A percentile compares a stretch with the other conserved stretches of the same genome.
Conservation (phyloP, 2,329 filamentous ascomycete species). For the Daldinia sp. region DNA sequence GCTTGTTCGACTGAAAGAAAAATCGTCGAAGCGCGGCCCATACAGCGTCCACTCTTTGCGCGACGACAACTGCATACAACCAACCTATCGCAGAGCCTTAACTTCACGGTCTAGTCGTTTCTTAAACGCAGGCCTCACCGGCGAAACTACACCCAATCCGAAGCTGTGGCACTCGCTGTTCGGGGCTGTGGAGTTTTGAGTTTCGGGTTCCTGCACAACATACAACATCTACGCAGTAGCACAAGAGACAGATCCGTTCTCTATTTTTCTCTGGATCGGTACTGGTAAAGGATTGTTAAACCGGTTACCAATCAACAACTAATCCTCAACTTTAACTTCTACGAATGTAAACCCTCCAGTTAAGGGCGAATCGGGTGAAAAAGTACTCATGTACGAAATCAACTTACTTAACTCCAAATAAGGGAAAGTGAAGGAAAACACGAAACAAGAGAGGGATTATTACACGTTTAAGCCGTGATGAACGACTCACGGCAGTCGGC, state of each 20-base stretch:
- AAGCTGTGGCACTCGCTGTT: conserved; percentile 29
- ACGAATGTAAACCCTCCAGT: conserved; percentile 18
- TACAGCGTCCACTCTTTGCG: conserved; percentile 31
- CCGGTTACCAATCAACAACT: conserved; percentile 18
- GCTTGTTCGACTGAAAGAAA: conserved; percentile 14
- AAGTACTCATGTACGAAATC: conserved; percentile 39
- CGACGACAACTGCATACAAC: conserved; percentile 25
- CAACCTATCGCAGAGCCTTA: conserved; percentile 36
- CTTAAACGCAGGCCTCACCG: conserved; percentile 28
- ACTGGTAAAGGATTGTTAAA: conserved; percentile 1
- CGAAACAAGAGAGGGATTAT: conserved; percentile 23
- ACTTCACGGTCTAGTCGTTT: conserved; percentile 18
- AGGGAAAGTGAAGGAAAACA: conserved; percentile 35
- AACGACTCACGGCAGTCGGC: conserved; percentile 69
- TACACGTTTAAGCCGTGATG: conserved; percentile 57
- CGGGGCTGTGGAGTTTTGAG: conserved; percentile 32
- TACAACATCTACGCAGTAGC: conserved; percentile 30
- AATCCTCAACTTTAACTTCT: conserved; percentile 15
- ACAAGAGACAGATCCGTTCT: conserved; percentile 17
- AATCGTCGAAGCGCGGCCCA: conserved; percentile 36
- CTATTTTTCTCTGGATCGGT: conserved; percentile 18
- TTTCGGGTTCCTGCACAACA: conserved; percentile 35
- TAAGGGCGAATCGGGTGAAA: conserved; percentile 22
- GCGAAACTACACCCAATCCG: conserved; percentile 21
- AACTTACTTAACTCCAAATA: conserved; percentile 24